Conservation (phyloP, 164 flowering plant genomes). For the Aristolochia contorta region DNA sequence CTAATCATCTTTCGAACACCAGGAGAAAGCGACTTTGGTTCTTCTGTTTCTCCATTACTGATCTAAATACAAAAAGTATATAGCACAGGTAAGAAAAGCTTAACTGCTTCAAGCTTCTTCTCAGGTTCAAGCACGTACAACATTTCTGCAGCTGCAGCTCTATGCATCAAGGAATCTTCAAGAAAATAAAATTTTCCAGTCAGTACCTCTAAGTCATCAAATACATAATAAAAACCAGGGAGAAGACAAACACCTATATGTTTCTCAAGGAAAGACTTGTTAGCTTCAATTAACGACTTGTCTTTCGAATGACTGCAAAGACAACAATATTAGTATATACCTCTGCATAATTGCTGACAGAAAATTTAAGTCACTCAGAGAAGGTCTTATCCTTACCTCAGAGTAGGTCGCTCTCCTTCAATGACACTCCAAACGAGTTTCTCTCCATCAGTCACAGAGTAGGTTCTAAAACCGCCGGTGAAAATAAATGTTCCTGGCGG, state of each 20-base stretch:
- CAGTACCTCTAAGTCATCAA: background rate
- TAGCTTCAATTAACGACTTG: slow-evolving; percentile 66
- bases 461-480: slow-evolving; percentile 43
- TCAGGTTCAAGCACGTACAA: slow-evolving; percentile 50
- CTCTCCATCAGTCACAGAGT: slow-evolving; percentile 67
- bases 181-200: background rate
- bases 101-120: slow-evolving; percentile 65
- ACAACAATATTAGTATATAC: too few relatives aligned
- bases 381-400: too few relatives aligned
- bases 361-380: too few relatives aligned
- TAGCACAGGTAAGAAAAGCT: too few relatives aligned
- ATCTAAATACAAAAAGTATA: too few relatives aligned
- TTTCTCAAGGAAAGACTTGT: slow-evolving; percentile 53
- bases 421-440: slow-evolving; percentile 79
- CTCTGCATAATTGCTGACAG: too few relatives aligned
- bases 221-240: background rate
- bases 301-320: slow-evolving; percentile 40
- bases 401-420: slow-evolving; percentile 64
- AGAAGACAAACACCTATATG: slow-evolving; percentile 47
- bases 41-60: too few relatives aligned
- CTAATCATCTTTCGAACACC: too few relatives aligned
- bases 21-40: too few relatives aligned
- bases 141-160: slow-evolving; percentile 95
- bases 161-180: slow-evolving; percentile 93
- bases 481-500: slow-evolving; percentile 73